A percentile compares a stretch with the other conserved stretches of the same genome.
These are phyloP conservation scores for Leersia perrieri DNA, from an alignment of 176 grass and related monocot species.

Conservation along the genomic window DNA sequence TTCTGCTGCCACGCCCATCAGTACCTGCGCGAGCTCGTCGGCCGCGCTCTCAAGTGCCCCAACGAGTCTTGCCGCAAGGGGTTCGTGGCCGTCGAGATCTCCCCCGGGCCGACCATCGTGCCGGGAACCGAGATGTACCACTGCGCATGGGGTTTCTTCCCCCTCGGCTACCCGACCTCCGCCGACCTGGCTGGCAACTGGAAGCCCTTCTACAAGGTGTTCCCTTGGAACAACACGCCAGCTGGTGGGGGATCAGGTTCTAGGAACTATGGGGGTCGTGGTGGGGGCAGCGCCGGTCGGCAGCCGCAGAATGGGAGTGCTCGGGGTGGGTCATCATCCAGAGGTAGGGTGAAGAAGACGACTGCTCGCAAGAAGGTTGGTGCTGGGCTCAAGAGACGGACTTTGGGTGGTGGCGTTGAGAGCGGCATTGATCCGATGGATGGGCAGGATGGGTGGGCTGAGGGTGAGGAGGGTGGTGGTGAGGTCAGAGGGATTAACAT, in stretches of 20 bases:
- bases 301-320: constrained; percentile 16
- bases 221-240: constrained; percentile 39
- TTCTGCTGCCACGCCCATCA: constrained; percentile 76
- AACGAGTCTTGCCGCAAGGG: constrained; percentile 56
- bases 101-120: constrained; percentile 57
- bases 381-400: constrained; percentile 19
- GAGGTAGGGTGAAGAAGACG: constrained; percentile 61
- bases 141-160: constrained; percentile 95
- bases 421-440: constrained; percentile 41
- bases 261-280: constrained; percentile 21
- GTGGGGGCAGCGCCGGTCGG: constrained; percentile 18
- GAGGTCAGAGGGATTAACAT: constrained; percentile 77
- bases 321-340: constrained; percentile 35
- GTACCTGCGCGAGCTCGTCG: constrained; percentile 51
- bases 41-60: constrained; percentile 74
- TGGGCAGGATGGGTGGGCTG: constrained; percentile 40
- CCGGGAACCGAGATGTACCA: constrained; percentile 97
- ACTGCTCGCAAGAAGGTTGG: constrained; percentile 70
- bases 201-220: constrained; percentile 69
- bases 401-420: constrained; percentile 44
- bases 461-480: constrained; percentile 21
- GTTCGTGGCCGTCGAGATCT: constrained; percentile 60
- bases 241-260: not conserved
- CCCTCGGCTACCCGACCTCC: constrained; percentile 66
- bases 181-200: constrained; percentile 48